Evolutionary conservation across 1,139 yeast species (phyloP).

Genomic region (Scheffersomyces insectosa): DNA sequence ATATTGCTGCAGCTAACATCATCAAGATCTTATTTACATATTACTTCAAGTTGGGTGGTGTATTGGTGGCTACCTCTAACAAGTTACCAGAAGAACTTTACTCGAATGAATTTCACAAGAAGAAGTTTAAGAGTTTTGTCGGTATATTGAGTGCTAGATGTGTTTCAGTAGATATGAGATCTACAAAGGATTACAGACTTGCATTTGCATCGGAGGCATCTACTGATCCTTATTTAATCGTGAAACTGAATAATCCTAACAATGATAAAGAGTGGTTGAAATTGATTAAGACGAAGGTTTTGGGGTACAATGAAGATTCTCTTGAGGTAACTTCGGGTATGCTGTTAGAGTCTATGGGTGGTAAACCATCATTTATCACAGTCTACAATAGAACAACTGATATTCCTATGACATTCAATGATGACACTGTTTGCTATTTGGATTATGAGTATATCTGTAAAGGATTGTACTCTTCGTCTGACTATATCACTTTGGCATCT

Average conservation of each 20-base stretch:
- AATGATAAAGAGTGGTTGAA: conserved; percentile 39
- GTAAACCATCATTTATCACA: conserved; percentile 32
- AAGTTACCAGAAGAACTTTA: conserved; percentile 71
- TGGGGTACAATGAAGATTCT: conserved; percentile 14
- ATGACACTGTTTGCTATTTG: conserved; percentile 46
- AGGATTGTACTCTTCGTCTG: conserved; percentile 63
- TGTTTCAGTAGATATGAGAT: conserved; percentile 61
- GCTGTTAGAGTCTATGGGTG: conserved; percentile 21
- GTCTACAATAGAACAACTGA: conserved; percentile 58
- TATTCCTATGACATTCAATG: conserved; percentile 43
- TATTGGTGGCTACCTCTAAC: conserved; percentile 70
- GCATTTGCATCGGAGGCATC: conserved; percentile 31
- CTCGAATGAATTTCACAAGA: conserved; percentile 61
- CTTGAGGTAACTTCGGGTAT: conserved; percentile 12
- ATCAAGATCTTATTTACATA: conserved; percentile 64
- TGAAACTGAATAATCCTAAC: conserved; percentile 22
- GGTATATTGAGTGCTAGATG: conserved; percentile 62
- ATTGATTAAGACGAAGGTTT: conserved; percentile 23
- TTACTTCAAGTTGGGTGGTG: conserved; percentile 73
- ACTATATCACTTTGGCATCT: conserved; percentile 68
- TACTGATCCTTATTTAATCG: conserved; percentile 28
- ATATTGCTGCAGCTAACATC: conserved; percentile 69
- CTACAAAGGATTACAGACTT: conserved; percentile 56
- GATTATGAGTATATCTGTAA: conserved; percentile 59
- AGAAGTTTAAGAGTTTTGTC: conserved; percentile 58